Conservation (phyloP, 2,329 filamentous ascomycete genomes). For the Fusarium keratoplasticum region DNA sequence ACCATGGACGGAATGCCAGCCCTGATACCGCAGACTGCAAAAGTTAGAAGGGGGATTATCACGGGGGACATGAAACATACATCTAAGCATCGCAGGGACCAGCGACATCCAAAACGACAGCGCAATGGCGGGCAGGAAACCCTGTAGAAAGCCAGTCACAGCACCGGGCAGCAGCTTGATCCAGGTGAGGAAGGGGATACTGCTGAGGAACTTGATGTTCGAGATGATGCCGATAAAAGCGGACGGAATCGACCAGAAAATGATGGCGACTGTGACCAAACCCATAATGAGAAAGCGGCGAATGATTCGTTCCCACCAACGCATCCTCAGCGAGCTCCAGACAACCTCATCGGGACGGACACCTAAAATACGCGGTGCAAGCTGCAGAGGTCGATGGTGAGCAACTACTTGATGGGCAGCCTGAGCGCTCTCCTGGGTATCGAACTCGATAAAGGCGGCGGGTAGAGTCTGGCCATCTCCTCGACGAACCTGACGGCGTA, state of each 20-base stretch:
- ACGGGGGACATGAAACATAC: conserved; percentile 34
- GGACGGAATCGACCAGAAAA: conserved; percentile 86
- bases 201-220: conserved; percentile 79
- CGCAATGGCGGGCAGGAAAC: conserved; percentile 83
- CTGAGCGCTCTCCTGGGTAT: conserved; percentile 84
- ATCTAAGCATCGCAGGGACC: conserved; percentile 83
- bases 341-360: conserved; percentile 85
- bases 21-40: conserved; percentile 76
- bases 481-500: conserved; percentile 79
- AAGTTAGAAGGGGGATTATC: conserved; percentile 12
- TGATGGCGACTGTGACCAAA: conserved; percentile 81
- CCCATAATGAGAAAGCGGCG: conserved; percentile 75
- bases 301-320: conserved; percentile 86
- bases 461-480: conserved; percentile 76
- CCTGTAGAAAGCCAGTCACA: conserved; percentile 87
- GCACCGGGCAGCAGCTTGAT: conserved; percentile 75
- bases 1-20: conserved; percentile 84
- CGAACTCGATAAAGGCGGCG: conserved; percentile 92
- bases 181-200: conserved; percentile 77
- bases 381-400: conserved; percentile 87
- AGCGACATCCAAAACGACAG: conserved; percentile 88
- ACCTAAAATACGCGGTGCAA: conserved; percentile 87
- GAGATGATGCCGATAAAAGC: conserved; percentile 87
- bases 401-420: conserved; percentile 86
- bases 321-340: conserved; percentile 86